These are phyloP conservation scores for Biscogniauxia sp. DNA, from an alignment of 2,329 filamentous ascomycete genomes.

Conservation along the genomic window DNA sequence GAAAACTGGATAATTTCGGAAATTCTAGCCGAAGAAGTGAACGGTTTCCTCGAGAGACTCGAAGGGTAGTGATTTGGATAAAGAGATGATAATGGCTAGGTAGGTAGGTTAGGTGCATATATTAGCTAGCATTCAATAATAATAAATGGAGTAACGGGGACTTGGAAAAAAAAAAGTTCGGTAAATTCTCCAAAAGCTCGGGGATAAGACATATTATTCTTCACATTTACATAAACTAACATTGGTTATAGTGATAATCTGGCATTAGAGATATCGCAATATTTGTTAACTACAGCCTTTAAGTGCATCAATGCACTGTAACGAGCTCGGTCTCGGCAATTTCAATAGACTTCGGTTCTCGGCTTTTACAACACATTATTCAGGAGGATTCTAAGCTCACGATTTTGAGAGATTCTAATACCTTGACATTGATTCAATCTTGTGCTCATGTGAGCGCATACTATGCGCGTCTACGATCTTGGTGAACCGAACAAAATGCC, in stretches of 20 bases:
- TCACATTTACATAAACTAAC: neutral
- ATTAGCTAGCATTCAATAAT: neutral
- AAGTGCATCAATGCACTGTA: no score
- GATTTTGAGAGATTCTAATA: neutral
- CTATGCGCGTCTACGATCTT: neutral
- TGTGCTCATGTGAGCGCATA: neutral
- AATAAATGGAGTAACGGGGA: neutral
- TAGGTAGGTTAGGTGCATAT: no score
- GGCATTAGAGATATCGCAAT: no score
- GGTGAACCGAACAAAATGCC: slow-evolving; percentile 3
- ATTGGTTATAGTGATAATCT: neutral
- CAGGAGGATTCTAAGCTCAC: neutral
- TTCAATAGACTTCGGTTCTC: neutral
- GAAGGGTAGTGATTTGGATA: no score
- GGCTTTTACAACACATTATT: neutral
- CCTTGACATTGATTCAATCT: neutral
- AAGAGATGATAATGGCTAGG: no score
- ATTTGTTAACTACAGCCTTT: no score
- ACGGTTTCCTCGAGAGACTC: no score
- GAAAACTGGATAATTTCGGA: no score
- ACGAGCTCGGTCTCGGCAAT: slow-evolving; percentile 1
- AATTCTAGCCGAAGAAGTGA: no score
- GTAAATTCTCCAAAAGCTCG: neutral
- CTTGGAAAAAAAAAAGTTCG: neutral
- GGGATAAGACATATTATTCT: neutral